A percentile compares a stretch with the other conserved stretches of the same genome.
These are phyloP conservation scores for Sordariomycetes sp. DNA, from an alignment of 2,329 filamentous ascomycete species.

Conservation along the genomic window DNA sequence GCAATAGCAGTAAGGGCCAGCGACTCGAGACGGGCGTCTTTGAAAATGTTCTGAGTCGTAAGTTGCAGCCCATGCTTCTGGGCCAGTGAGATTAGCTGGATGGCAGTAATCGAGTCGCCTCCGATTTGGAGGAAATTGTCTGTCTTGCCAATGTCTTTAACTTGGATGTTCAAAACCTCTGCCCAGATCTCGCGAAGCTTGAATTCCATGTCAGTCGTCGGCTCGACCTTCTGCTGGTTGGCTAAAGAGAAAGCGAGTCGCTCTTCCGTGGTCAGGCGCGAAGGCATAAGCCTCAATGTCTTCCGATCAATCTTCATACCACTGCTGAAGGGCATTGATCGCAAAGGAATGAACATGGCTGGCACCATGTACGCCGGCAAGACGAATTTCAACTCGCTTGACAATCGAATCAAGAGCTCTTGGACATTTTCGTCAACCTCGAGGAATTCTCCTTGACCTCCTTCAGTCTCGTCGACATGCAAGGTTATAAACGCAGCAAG, in stretches of 20 bases:
- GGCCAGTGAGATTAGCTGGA: too few relatives aligned
- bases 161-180: constrained; percentile 25
- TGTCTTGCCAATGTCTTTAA: constrained; percentile 15
- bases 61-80: too few relatives aligned
- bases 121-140: constrained; percentile 27
- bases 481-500: too few relatives aligned
- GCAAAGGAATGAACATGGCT: constrained; percentile 21
- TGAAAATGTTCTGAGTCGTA: too few relatives aligned
- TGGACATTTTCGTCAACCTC: too few relatives aligned
- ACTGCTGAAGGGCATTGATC: background rate
- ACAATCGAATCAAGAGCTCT: background rate
- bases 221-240: background rate
- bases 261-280: background rate
- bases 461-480: too few relatives aligned
- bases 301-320: constrained; percentile 6
- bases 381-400: background rate
- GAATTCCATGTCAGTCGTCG: constrained; percentile 1
- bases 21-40: too few relatives aligned
- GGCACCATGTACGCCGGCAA: constrained; percentile 76
- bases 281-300: background rate
- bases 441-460: too few relatives aligned
- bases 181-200: constrained; percentile 24
- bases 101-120: constrained; percentile 32
- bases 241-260: background rate
- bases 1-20: too few relatives aligned